Percentiles rank a stretch among this genome's conserved stretches.
These are phyloP conservation scores for Pulveroboletus sp. DNA, from an alignment of 1,284 basidiomycete species.

Conservation along the genomic window DNA sequence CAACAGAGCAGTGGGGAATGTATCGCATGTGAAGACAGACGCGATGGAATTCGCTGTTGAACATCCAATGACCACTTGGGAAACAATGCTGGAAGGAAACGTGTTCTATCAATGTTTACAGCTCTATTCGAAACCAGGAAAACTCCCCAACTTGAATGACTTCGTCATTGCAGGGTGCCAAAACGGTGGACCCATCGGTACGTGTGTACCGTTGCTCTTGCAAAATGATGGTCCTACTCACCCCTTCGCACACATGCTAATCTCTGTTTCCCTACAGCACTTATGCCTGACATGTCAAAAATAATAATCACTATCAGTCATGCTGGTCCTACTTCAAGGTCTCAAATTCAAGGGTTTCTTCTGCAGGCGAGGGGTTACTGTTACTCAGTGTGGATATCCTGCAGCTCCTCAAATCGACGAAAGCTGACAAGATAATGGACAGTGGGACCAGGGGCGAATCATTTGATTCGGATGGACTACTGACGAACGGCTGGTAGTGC, in stretches of 20 bases:
- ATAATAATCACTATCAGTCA: conserved; percentile 76
- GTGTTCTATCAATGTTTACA: conserved; percentile 80
- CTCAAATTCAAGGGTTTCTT: conserved; percentile 74
- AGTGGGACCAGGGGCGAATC: conserved; percentile 86
- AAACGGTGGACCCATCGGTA: conserved; percentile 88
- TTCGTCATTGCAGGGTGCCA: conserved; percentile 80
- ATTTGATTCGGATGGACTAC: conserved; percentile 81
- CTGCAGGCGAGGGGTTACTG: conserved; percentile 64
- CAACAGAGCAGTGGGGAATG: background rate
- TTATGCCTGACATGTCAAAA: conserved; percentile 85
- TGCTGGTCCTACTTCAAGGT: conserved; percentile 59
- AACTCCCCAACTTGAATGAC: conserved; percentile 76
- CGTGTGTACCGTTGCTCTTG: conserved; percentile 13
- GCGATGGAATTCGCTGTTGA: conserved; percentile 43
- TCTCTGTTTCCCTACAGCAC: conserved; percentile 45
- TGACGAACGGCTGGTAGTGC: conserved; percentile 77
- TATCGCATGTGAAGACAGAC: background rate
- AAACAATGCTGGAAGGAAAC: conserved; percentile 74
- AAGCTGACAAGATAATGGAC: conserved; percentile 20
- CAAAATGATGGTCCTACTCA: background rate
- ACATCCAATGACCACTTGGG: conserved; percentile 76
- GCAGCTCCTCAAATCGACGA: conserved; percentile 6
- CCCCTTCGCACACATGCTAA: background rate
- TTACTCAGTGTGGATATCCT: conserved; percentile 64
- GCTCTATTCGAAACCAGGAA: conserved; percentile 82